Evolutionary conservation across 768 basidiomycete species (phyloP).

Genomic region (Favolaschia claudopus): DNA sequence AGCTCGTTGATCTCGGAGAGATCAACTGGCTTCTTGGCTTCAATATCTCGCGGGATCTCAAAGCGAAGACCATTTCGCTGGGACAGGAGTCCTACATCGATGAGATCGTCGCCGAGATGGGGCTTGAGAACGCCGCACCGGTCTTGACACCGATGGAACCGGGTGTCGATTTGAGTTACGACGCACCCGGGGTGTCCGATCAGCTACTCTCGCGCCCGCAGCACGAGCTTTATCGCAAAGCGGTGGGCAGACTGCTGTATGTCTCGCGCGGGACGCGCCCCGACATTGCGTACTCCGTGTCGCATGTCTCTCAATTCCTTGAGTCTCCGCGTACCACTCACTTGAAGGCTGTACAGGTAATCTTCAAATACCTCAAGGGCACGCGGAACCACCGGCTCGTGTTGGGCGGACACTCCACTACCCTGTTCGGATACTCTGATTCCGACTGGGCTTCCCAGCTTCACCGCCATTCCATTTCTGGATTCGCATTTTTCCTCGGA

Average conservation of each 20-base stretch:
- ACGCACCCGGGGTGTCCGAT: background rate
- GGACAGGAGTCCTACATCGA: conserved; percentile 35
- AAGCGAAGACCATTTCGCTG: conserved; percentile 22
- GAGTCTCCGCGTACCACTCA: conserved; percentile 23
- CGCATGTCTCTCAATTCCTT: conserved; percentile 21
- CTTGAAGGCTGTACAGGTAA: conserved; percentile 18
- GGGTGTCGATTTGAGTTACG: conserved; percentile 20
- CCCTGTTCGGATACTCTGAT: conserved; percentile 18
- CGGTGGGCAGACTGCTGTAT: background rate
- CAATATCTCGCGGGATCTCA: conserved; percentile 25
- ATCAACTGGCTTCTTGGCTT: conserved; percentile 41
- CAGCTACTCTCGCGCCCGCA: background rate
- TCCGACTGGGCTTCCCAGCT: conserved; percentile 22
- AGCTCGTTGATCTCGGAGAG: conserved; percentile 37
- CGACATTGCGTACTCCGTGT: conserved; percentile 22
- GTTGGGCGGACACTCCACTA: background rate
- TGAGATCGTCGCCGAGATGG: conserved; percentile 34
- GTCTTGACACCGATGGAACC: conserved; percentile 35
- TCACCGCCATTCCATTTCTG: conserved; percentile 40
- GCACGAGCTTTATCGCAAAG: background rate
- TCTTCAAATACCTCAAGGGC: conserved; percentile 28
- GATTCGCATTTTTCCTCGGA: conserved; percentile 37
- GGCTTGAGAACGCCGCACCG: conserved; percentile 35
- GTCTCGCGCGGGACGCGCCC: background rate
- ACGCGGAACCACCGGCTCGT: conserved; percentile 11